Percentiles rank a stretch among this genome's conserved stretches.
Evolutionary conservation across 495 filamentous ascomycete species (phyloP).

Genomic region (Penicillium arizonense): DNA sequence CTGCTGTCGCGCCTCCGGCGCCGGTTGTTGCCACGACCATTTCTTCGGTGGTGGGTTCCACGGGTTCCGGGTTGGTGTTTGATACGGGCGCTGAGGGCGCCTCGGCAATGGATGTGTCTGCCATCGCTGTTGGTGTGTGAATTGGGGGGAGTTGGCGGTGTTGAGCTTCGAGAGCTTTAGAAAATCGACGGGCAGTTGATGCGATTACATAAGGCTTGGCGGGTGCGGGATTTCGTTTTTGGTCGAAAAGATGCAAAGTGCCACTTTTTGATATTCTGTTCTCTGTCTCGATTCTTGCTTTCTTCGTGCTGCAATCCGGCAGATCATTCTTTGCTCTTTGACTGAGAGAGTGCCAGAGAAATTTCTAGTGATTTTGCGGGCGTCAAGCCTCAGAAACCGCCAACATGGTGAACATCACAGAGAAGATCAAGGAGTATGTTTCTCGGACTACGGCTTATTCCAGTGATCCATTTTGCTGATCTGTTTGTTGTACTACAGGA

Average conservation of each 20-base stretch:
- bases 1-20: constrained; percentile 15
- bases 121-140: constrained; percentile 24
- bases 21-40: constrained; percentile 24
- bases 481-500: constrained; percentile 53
- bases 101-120: constrained; percentile 28
- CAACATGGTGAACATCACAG: constrained; percentile 99
- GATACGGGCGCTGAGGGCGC: constrained; percentile 11
- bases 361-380: constrained; percentile 10
- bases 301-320: neutral
- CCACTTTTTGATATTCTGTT: constrained; percentile 1
- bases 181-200: constrained; percentile 2
- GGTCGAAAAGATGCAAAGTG: constrained; percentile 1
- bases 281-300: neutral
- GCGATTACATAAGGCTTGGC: constrained; percentile 25
- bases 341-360: neutral
- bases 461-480: constrained; percentile 10
- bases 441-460: neutral
- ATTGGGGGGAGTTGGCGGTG: neutral
- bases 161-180: constrained; percentile 11
- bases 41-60: constrained; percentile 12
- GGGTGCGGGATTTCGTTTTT: constrained; percentile 29
- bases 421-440: constrained; percentile 97
- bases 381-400: constrained; percentile 35
- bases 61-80: neutral
- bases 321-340: too few relatives aligned